Evolutionary conservation across 345 rosid species (phyloP).

Genomic region (Salix arbutifolia): DNA sequence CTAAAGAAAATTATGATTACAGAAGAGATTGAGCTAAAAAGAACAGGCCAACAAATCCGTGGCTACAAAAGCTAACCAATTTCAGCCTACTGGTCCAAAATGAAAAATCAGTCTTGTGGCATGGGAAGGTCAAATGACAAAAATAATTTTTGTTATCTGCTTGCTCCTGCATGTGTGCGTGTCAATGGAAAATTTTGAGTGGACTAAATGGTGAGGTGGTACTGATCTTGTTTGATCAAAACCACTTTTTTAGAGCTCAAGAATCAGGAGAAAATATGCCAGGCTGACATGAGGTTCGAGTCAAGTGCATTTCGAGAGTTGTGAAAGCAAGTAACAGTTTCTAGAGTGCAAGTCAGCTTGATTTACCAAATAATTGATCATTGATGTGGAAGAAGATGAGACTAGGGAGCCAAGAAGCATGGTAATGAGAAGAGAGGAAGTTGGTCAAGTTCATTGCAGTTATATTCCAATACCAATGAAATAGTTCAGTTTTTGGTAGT

Average conservation of each 20-base stretch:
- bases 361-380: neutral
- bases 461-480: neutral
- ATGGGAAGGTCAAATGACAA: neutral
- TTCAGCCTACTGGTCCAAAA: neutral
- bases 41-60: neutral
- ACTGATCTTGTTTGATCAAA: neutral
- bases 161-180: neutral
- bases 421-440: neutral
- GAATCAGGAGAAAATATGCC: neutral
- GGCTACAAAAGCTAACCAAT: neutral
- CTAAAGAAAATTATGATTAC: neutral
- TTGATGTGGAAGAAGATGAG: neutral
- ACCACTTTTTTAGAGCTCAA: neutral
- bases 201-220: neutral
- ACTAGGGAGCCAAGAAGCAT: neutral
- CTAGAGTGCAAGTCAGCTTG: neutral
- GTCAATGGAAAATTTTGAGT: neutral
- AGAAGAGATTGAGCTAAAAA: neutral
- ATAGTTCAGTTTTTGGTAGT: neutral
- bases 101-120: neutral
- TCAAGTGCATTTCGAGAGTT: neutral
- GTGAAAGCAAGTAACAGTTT: neutral
- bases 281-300: neutral
- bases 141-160: neutral
- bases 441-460: neutral